Evolutionary conservation across 2,329 filamentous ascomycete species (phyloP), one percentile per base, ranked within the genome.

Genomic region (Ophiognomonia clavigignenti-juglandacearum): DNA sequence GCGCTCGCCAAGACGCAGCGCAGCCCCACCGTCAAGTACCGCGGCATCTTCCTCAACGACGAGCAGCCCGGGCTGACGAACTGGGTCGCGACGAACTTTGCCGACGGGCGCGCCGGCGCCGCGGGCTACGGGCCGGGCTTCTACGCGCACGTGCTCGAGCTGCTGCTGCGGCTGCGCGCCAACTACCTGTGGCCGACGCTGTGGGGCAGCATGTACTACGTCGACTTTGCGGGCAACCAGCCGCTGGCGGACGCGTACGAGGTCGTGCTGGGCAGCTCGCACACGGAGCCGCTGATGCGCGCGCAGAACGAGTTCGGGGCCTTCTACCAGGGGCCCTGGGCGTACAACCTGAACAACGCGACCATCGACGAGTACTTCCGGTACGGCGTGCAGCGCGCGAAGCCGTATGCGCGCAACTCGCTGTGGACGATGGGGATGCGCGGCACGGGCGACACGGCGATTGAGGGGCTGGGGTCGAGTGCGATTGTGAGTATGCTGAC

Each of bases 371-470:
- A 80, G 7, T 90, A 84, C 64, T 86, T 89, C 60, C 71, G 68
- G 3, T 83, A 85, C 44, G 85, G 85, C 9, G 82, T 81, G 3
- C 62, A 80, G 54, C 72, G 85, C 8, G 79, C 83, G 1, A 78
- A 79, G 57, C 77, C 80, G 0, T 87, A 85, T 50, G 82, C 83
- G 32, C 76, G 78, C 24, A 79, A 78, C 55, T 74, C 72, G 48
- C 66, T 88, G 13, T 82, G 82, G 64, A 89, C 85, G 1, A 75
- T 81, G 72, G 75, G 73, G 6, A 89, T 88, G 83, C 75, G 86
- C 40, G 85, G 85, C 4, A 78, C 75, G 3, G 82, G 83, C 14
- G 85, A 88, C 56, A 83, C 78, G 2, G 76, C 80, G 3, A 75
- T 78, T 26, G 67, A 69, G 32, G 70, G 74, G 1, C 68, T 83